Evolutionary conservation across 371 early-diverging fungal species (phyloP).

Genomic region (Entomophthora muscae): DNA sequence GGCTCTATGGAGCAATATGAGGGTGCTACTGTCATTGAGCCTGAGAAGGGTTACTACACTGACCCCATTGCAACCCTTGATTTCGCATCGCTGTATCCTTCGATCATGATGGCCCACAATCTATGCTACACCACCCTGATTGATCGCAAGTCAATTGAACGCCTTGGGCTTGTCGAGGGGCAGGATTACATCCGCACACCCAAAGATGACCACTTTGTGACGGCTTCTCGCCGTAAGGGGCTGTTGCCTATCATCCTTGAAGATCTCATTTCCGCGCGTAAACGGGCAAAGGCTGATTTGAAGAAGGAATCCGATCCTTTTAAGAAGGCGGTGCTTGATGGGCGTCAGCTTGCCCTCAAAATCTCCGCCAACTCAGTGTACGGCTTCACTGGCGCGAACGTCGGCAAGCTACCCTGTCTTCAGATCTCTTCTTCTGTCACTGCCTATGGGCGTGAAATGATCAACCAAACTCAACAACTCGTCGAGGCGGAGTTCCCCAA

Average conservation of each 20-base stretch:
- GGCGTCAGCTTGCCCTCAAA: constrained; percentile 97
- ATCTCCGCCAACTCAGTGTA: constrained; percentile 99
- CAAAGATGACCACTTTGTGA: constrained; percentile 66
- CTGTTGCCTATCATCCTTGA: constrained; percentile 88
- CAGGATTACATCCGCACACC: constrained; percentile 81
- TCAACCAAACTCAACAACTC: constrained; percentile 72
- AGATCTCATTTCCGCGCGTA: constrained; percentile 89
- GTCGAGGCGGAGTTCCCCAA: constrained; percentile 78
- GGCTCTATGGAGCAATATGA: constrained; percentile 78
- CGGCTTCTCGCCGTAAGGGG: constrained; percentile 55
- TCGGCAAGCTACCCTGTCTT: constrained; percentile 94
- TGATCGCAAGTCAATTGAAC: constrained; percentile 31
- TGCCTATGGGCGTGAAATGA: constrained; percentile 97
- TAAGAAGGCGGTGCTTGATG: constrained; percentile 85
- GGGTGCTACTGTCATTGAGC: constrained; percentile 99
- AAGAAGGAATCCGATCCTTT: constrained; percentile 91
- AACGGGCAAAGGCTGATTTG: constrained; percentile 85
- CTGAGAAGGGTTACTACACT: constrained; percentile 91
- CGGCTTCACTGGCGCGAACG: constrained; percentile 98
- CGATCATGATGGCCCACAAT: constrained; percentile 99
- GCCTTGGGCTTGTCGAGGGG: constrained; percentile 43
- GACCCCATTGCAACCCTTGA: constrained; percentile 97
- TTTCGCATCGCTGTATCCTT: constrained; percentile 98
- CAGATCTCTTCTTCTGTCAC: constrained; percentile 98
- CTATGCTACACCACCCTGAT: constrained; percentile 97